Evolutionary conservation across 495 filamentous ascomycete species (phyloP).

Genomic region (Talaromyces thailandensis): DNA sequence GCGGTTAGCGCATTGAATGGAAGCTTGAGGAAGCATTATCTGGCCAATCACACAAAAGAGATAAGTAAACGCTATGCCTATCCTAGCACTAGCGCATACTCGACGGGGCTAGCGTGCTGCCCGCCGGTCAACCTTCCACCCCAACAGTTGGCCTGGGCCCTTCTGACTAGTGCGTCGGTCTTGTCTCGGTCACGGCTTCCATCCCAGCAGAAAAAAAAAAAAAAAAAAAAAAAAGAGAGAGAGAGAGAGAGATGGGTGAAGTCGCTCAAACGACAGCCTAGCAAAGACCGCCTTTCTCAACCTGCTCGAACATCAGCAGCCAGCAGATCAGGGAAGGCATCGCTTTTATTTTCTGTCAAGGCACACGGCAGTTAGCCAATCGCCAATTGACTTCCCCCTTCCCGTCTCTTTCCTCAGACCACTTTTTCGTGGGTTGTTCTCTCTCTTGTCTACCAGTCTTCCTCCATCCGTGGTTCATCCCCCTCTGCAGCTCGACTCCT

Average conservation of each 20-base stretch:
- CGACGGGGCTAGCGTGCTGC: too few relatives aligned
- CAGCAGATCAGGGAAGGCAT: not conserved
- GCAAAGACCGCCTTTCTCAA: not conserved
- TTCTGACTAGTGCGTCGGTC: not conserved
- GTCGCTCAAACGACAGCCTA: not conserved
- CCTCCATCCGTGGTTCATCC: slow-evolving; percentile 1
- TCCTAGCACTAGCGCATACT: not conserved
- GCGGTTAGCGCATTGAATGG: not conserved
- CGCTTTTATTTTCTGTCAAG: not conserved
- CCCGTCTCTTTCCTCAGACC: slow-evolving; percentile 25
- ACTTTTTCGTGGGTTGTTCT: not conserved
- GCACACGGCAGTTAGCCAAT: slow-evolving; percentile 3
- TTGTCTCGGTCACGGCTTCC: not conserved
- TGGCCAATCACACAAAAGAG: not conserved
- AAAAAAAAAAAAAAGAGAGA: too few relatives aligned
- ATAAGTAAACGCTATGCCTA: not conserved
- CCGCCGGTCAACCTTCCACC: not conserved
- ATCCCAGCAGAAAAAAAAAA: not conserved
- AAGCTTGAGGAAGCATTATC: not conserved
- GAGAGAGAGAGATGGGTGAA: too few relatives aligned
- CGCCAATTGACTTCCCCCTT: slow-evolving; percentile 23
- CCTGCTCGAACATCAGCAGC: not conserved
- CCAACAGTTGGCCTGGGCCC: slow-evolving; percentile 8
- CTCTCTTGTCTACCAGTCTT: slow-evolving; percentile 7
- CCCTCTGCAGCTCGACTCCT: not conserved